These are phyloP conservation scores for Phytophthora pseudosyringae DNA, from an alignment of 352 stramenopile species.

Conservation along the genomic window DNA sequence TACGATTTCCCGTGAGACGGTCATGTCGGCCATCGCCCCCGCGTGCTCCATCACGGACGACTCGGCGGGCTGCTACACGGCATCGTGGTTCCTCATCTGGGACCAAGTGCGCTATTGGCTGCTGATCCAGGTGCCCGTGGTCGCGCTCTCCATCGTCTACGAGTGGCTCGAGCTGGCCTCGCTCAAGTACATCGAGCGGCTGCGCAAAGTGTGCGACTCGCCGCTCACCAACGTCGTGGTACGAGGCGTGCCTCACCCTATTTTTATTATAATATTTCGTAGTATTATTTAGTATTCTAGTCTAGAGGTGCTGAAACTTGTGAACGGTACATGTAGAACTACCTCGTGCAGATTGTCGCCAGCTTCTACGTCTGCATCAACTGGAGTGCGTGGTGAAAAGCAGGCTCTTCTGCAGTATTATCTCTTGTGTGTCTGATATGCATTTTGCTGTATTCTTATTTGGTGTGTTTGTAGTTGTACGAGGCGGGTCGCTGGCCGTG, in stretches of 20 bases:
- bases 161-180: constrained; percentile 83
- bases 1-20: no score
- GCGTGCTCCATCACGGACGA: constrained; percentile 69
- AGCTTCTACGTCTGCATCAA: constrained; percentile 83
- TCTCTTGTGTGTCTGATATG: no score
- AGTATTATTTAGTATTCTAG: no score
- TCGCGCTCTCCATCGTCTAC: constrained; percentile 75
- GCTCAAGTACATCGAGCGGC: constrained; percentile 65
- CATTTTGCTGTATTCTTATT: constrained; percentile 9
- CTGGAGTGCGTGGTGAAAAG: constrained; percentile 73
- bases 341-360: constrained; percentile 79
- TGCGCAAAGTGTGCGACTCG: constrained; percentile 73
- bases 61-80: constrained; percentile 71
- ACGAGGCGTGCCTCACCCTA: no score
- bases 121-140: constrained; percentile 74
- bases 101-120: constrained; percentile 83
- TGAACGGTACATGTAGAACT: no score
- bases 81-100: constrained; percentile 84
- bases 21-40: constrained; percentile 12
- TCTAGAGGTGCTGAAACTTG: no score
- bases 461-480: constrained; percentile 55
- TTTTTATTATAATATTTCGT: no score
- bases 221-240: constrained; percentile 75
- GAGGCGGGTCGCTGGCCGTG: constrained; percentile 68
- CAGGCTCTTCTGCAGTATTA: constrained; percentile 20